Conservation (phyloP, 164 flowering plant species). For the Taxillus chinensis region DNA sequence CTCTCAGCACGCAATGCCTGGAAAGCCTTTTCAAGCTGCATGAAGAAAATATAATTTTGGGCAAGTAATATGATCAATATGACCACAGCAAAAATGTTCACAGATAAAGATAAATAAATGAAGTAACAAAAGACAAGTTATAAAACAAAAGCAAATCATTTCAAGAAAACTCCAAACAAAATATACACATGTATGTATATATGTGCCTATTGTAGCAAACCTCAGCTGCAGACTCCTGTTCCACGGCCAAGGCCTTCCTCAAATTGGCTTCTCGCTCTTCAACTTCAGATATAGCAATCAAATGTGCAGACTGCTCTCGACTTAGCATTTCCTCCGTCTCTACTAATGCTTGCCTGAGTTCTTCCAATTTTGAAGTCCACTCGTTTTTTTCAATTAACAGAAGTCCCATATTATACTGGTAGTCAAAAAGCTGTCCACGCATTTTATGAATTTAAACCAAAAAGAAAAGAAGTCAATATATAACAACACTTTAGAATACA, state of each 20-base stretch:
- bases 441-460: neutral
- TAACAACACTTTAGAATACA: neutral
- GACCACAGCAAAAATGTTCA: neutral
- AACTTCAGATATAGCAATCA: constrained; percentile 55
- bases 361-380: constrained; percentile 51
- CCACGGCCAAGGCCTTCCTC: constrained; percentile 54
- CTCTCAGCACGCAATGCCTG: constrained; percentile 48
- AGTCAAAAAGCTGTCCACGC: constrained; percentile 56
- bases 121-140: no score
- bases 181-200: no score
- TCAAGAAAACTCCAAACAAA: no score
- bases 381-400: constrained; percentile 83
- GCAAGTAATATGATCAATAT: neutral
- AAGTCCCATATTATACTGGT: constrained; percentile 91
- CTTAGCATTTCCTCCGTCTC: constrained; percentile 64
- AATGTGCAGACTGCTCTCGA: constrained; percentile 63
- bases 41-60: neutral
- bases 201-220: constrained; percentile 28
- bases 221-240: constrained; percentile 66
- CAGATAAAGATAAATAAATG: no score
- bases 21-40: constrained; percentile 86
- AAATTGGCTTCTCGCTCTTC: constrained; percentile 67
- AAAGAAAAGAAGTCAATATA: neutral
- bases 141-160: no score
- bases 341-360: constrained; percentile 37